Evolutionary conservation across 2,329 filamentous ascomycete genomes (phyloP), one percentile per base, ranked within the genome.

Genomic region (Xylaria sp.): DNA sequence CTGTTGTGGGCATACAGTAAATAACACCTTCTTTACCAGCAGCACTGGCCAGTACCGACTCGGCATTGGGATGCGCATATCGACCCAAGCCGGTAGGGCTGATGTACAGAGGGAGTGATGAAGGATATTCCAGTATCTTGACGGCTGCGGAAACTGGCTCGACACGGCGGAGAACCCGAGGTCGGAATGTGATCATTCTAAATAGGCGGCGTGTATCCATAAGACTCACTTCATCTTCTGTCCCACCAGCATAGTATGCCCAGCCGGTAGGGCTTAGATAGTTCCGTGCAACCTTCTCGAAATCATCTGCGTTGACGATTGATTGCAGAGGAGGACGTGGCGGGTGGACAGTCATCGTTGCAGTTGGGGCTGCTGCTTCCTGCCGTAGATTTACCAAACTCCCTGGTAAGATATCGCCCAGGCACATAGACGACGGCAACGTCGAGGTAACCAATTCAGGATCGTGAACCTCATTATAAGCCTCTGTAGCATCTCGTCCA

Each of bases 401-500:
- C 10, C 49, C 49, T 7, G 20, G 49, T 28, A 52, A 13, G 25
- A 52, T 23, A 1, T 28, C 23, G 20, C 49, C 49, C 8, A 28
- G 23, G 15, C 15, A 52, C 20, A 23, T 52, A 18, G 49, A 52
- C 7, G 49, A 28, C 4, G 20, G 15, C 10, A 52, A 28, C 9
- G 49, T 52, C 49, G 20, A 52, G 20, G 20, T 23, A 52, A 52
- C 49, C 25, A 52, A 28, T 7, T 52, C 49, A 28, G 49, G 49
- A 7, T 46, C 41, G 23, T 52, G 20, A 15, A 52, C 49, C 25
- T 52, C 49, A 15, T 52, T 52, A 23, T 52, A 52, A 28, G 49
- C 49, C 23, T 52, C 20, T 15, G 49, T 52, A 52, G 49, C 49
- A 52, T 52, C 49, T 52, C 20, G 49, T 10, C 49, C 20, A 28